Base-by-base conservation (phyloP, 129 eudicot genomes). In the Lonicera japonica region DNA sequence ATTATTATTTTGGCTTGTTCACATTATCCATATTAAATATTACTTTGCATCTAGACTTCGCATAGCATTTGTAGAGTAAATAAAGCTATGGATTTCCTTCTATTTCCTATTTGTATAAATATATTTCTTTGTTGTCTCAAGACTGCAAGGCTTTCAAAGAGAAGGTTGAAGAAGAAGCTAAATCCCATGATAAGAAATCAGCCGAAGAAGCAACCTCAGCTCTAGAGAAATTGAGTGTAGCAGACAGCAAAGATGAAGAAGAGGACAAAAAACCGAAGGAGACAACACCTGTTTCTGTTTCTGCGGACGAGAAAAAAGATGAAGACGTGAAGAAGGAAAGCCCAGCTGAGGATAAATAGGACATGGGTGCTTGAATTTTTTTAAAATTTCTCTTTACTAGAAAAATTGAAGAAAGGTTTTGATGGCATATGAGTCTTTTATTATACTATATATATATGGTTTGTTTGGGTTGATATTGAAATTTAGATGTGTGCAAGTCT, bases 71-170 rank as follows among this genome's bases (percentile, higher is more conserved):
- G 36, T 29, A 6, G 6, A 29, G 36, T 29, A 29, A 29, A 29
- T 29, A 29, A 29, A 29, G 36, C 36, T 1, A 29, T 29, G 36
- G 4, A 29, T 29, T 29, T 29, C 36, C 36, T 29, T 29, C 36
- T 29, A 1, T 29, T 29, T 29, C 36, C 2, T 29, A 29, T 6
- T 29, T 29, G 36, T 29, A 54, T 54, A 54, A 20, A 54, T 5
- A 29, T 9, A 18, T 50, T 19, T 50, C 5, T 41, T 8, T 23
- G 45, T 9, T 55, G 12, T 40, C 60, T 56, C 61, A 80, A n/a
- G 86, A 80, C 67, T 80, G 86, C 76, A 73, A 72, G 38, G 43
- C 75, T 9, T 80, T 80, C 72, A 76, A 68, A 22, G 66, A 55
- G 20, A 72, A 29, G 60, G 56, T 80, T 18, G 79, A 72, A 72